Evolutionary conservation across 2,329 filamentous ascomycete genomes (phyloP).

Genomic region (Talaromyces sp.): DNA sequence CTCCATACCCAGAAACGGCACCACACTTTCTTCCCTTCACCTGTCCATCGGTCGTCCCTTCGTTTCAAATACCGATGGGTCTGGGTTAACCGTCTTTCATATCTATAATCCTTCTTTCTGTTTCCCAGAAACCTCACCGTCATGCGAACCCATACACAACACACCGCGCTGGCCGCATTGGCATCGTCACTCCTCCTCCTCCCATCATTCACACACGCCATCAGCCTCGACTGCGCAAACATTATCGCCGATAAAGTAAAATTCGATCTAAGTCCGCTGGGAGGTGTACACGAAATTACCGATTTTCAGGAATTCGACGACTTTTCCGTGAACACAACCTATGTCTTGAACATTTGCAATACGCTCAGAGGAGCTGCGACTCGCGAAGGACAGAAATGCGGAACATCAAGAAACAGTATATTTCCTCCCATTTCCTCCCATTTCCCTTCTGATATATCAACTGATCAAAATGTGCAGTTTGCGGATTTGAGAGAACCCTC

Average conservation of each 20-base stretch:
- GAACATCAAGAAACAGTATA: constrained; percentile 33
- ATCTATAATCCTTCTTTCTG: not conserved
- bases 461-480: constrained; percentile 56
- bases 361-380: constrained; percentile 25
- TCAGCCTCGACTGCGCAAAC: constrained; percentile 35
- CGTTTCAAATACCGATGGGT: not conserved
- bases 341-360: constrained; percentile 34
- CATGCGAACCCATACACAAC: constrained; percentile 31
- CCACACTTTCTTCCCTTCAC: not conserved
- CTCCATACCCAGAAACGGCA: not conserved
- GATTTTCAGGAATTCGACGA: constrained; percentile 26
- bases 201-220: constrained; percentile 26
- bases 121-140: constrained; percentile 7
- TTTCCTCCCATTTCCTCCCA: not conserved
- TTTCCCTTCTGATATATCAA: no score
- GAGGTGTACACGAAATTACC: constrained; percentile 34
- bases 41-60: not conserved
- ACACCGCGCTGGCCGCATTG: constrained; percentile 22
- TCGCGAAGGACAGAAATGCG: constrained; percentile 27
- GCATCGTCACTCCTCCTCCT: constrained; percentile 18
- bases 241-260: constrained; percentile 33
- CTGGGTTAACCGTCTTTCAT: not conserved
- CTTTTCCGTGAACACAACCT: constrained; percentile 31
- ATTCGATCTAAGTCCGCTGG: constrained; percentile 36
- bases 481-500: constrained; percentile 55